phyloP scores from a whole-genome alignment of 495 filamentous ascomycete genomes.

The Trichoderma gamsii region DNA sequence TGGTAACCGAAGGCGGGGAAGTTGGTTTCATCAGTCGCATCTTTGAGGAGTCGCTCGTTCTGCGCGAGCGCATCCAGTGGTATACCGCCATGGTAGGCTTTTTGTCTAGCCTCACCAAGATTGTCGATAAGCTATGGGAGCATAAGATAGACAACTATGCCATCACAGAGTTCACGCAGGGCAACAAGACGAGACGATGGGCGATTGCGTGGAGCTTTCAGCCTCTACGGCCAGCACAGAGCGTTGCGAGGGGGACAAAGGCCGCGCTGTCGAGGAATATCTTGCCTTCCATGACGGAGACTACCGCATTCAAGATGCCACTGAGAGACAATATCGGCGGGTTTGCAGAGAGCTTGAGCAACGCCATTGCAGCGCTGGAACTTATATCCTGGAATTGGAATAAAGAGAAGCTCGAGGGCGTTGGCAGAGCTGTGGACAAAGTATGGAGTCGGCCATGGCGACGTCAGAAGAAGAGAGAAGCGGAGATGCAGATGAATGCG shows the following conservation, averaged over 20 bases:
- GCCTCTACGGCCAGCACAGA: constrained; percentile 56
- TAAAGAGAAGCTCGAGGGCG: constrained; percentile 23
- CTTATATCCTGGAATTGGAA: constrained; percentile 44
- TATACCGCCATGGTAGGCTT: constrained; percentile 92
- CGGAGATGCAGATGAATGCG: neutral
- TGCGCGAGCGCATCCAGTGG: constrained; percentile 65
- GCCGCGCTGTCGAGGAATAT: constrained; percentile 52
- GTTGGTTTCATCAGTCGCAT: constrained; percentile 70
- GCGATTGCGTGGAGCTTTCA: constrained; percentile 82
- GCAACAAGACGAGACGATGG: constrained; percentile 77
- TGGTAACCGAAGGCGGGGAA: constrained; percentile 84
- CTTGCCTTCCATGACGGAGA: constrained; percentile 49
- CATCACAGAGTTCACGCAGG: constrained; percentile 73
- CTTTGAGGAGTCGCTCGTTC: constrained; percentile 61
- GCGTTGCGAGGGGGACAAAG: constrained; percentile 50
- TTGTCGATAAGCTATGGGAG: constrained; percentile 57
- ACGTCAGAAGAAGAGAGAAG: constrained; percentile 25
- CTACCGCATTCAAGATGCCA: constrained; percentile 20
- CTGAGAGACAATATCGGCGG: constrained; percentile 17
- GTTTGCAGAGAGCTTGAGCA: constrained; percentile 20
- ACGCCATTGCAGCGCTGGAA: constrained; percentile 49
- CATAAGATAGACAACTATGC: constrained; percentile 70
- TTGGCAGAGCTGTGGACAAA: constrained; percentile 36
- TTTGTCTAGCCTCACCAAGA: constrained; percentile 56
- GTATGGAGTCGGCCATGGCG: constrained; percentile 49